Conservation (phyloP, 1,139 yeast species). For the Blastobotrys arbuscula region DNA sequence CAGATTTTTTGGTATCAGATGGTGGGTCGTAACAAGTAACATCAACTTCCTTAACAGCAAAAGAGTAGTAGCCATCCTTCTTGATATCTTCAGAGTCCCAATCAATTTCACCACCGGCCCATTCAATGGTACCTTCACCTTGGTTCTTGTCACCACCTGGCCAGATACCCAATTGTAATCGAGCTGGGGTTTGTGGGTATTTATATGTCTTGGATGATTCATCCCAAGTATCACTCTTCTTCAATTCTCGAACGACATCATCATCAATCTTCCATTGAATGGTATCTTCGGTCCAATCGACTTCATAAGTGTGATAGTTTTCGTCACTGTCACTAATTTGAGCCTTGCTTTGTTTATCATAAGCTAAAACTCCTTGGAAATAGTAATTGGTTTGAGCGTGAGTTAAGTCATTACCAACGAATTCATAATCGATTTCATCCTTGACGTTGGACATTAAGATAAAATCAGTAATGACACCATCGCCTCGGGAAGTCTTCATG, state of each 20-base stretch:
- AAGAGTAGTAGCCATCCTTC: conserved; percentile 73
- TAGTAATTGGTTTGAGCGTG: conserved; percentile 75
- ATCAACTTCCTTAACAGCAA: conserved; percentile 53
- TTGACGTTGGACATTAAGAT: conserved; percentile 79
- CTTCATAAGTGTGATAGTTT: conserved; percentile 68
- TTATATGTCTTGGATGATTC: conserved; percentile 50
- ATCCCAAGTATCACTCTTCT: conserved; percentile 63
- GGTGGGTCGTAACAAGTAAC: conserved; percentile 74
- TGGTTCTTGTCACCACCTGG: conserved; percentile 74
- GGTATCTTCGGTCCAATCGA: conserved; percentile 79
- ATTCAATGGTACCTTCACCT: conserved; percentile 73
- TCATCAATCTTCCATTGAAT: conserved; percentile 77
- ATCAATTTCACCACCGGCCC: conserved; percentile 91
- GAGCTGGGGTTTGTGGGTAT: conserved; percentile 87
- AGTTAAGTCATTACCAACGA: conserved; percentile 66
- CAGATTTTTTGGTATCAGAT: conserved; percentile 40
- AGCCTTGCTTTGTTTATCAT: conserved; percentile 51
- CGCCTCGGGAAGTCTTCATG: conserved; percentile 66
- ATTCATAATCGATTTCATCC: conserved; percentile 90
- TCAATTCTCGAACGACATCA: conserved; percentile 57
- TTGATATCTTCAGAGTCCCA: conserved; percentile 78
- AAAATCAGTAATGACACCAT: conserved; percentile 80
- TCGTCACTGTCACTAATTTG: conserved; percentile 48
- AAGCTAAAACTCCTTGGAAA: conserved; percentile 66
- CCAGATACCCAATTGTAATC: conserved; percentile 86